A percentile compares a stretch with the other conserved stretches of the same genome.
phyloP scores from a whole-genome alignment of 192 early-diverging fungal species.

The Coemansia umbellata region DNA sequence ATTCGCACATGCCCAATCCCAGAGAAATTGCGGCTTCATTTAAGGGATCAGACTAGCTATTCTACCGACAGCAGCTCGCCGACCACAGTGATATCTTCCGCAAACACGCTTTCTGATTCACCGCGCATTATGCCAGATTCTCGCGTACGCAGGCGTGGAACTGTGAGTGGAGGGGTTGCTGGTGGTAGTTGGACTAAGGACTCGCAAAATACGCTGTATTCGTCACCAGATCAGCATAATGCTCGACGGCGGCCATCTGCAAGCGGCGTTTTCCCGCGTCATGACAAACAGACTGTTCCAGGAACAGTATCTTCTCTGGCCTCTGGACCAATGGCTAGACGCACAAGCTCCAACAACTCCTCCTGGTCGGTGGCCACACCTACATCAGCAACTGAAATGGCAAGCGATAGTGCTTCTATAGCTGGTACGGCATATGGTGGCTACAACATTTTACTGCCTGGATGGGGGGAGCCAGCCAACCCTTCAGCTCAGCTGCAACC shows the following conservation, averaged over 20 bases:
- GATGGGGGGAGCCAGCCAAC: constrained; percentile 20
- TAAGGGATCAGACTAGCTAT: constrained; percentile 5
- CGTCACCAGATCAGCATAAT: constrained; percentile 2
- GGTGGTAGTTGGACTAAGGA: background rate
- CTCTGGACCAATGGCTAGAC: constrained; percentile 7
- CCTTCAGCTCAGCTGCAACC: constrained; percentile 1
- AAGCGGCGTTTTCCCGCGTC: constrained; percentile 1
- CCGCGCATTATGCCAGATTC: constrained; percentile 10
- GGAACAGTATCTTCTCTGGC: background rate
- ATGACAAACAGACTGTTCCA: background rate
- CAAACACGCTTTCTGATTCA: constrained; percentile 16
- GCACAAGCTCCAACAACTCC: constrained; percentile 39
- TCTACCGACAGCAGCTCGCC: constrained; percentile 14
- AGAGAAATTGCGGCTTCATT: constrained; percentile 27
- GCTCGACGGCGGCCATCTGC: background rate
- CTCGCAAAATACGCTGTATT: background rate
- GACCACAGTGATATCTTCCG: constrained; percentile 6
- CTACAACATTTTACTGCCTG: constrained; percentile 14
- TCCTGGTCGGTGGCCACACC: constrained; percentile 38
- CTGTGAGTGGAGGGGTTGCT: constrained; percentile 5
- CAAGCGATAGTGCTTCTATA: background rate
- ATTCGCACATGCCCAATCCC: constrained; percentile 49
- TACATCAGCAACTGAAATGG: constrained; percentile 11
- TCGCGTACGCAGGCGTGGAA: constrained; percentile 19
- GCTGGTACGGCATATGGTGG: constrained; percentile 2